Evolutionary conservation across 1,284 basidiomycete genomes (phyloP).

Genomic region (Naganishia sp.): DNA sequence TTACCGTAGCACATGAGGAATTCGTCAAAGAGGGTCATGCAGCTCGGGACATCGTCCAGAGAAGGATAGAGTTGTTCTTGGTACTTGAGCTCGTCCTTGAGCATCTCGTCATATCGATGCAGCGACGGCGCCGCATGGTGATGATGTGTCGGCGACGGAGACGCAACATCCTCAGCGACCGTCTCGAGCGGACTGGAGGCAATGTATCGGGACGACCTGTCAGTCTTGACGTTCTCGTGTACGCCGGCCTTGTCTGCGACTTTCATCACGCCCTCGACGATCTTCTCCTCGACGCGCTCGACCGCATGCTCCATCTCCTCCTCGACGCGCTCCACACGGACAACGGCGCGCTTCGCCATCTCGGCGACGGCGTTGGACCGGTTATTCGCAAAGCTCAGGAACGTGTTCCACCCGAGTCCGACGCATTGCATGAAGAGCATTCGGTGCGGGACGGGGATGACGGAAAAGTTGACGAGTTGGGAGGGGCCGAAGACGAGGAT

Average conservation of each 20-base stretch:
- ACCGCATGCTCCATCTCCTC: conserved; percentile 22
- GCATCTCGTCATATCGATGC: conserved; percentile 41
- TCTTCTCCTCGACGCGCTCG: conserved; percentile 13
- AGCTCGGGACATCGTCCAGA: conserved; percentile 74
- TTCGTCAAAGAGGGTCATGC: conserved; percentile 74
- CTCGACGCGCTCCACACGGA: conserved; percentile 17
- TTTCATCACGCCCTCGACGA: conserved; percentile 4
- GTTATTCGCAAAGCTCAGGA: conserved; percentile 46
- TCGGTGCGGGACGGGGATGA: conserved; percentile 77
- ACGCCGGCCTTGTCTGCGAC: conserved; percentile 8
- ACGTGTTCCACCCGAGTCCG: conserved; percentile 74
- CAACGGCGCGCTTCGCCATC: conserved; percentile 3
- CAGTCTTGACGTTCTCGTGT: neutral
- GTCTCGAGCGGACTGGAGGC: conserved; percentile 21
- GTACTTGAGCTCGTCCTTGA: conserved; percentile 49
- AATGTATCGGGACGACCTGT: conserved; percentile 4
- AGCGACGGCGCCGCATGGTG: conserved; percentile 33
- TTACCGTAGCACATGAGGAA: conserved; percentile 75
- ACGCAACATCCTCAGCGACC: neutral
- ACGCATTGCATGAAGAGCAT: conserved; percentile 73
- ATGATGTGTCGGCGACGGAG: neutral
- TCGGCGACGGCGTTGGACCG: conserved; percentile 38
- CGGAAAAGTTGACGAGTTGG: conserved; percentile 75
- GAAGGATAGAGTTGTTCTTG: conserved; percentile 62
- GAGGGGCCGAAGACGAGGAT: conserved; percentile 57